phyloP scores from a whole-genome alignment of 805 yeast genomes.

The Monosporozyma unispora region DNA sequence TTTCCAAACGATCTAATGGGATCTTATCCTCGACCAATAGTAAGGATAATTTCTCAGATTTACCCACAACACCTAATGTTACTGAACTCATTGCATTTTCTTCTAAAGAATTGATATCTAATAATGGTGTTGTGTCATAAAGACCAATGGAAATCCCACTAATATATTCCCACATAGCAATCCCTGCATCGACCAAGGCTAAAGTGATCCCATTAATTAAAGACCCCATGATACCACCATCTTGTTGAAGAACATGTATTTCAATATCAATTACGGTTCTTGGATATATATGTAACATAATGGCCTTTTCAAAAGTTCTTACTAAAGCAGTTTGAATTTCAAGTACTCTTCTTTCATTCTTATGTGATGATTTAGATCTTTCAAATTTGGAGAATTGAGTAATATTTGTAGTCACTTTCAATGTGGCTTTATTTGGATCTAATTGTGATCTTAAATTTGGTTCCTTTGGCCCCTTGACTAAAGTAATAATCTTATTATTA shows the following conservation, averaged over 20 bases:
- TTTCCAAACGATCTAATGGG: slow-evolving; percentile 72
- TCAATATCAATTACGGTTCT: slow-evolving; percentile 71
- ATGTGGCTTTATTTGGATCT: slow-evolving; percentile 42
- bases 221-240: slow-evolving; percentile 78
- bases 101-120: slow-evolving; percentile 77
- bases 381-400: slow-evolving; percentile 77
- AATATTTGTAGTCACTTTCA: slow-evolving; percentile 57
- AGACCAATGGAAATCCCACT: slow-evolving; percentile 74
- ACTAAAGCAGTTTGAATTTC: slow-evolving; percentile 61
- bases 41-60: slow-evolving; percentile 67
- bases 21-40: slow-evolving; percentile 74
- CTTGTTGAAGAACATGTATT: slow-evolving; percentile 75
- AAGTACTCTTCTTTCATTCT: slow-evolving; percentile 59
- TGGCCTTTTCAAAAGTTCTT: slow-evolving; percentile 64
- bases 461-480: slow-evolving; percentile 85
- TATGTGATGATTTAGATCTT: slow-evolving; percentile 53
- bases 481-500: slow-evolving; percentile 76
- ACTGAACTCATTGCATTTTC: slow-evolving; percentile 74
- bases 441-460: slow-evolving; percentile 50
- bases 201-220: slow-evolving; percentile 80
- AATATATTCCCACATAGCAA: slow-evolving; percentile 86
- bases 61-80: slow-evolving; percentile 80
- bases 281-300: slow-evolving; percentile 68
- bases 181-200: slow-evolving; percentile 91
- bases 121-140: slow-evolving; percentile 64